Conservation (phyloP, 176 grass and related monocot genomes). For the Triticum urartu region DNA sequence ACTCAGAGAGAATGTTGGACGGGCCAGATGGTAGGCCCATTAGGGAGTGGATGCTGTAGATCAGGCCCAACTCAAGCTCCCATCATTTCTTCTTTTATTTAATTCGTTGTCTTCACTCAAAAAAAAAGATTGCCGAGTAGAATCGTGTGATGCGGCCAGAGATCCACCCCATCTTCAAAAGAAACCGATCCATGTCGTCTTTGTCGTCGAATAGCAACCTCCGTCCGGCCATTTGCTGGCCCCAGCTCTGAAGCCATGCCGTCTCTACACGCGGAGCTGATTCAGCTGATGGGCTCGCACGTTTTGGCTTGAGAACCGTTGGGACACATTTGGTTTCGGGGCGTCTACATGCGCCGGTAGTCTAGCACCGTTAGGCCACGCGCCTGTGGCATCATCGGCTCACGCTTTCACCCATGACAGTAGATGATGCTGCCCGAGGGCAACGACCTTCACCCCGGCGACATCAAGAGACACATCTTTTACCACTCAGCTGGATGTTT, state of each 20-base stretch:
- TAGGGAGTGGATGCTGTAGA: background rate
- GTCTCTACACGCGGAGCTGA: background rate
- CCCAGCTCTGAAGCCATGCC: background rate
- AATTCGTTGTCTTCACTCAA: too few relatives aligned
- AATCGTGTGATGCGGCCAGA: background rate
- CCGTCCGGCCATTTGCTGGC: background rate
- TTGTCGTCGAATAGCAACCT: too few relatives aligned
- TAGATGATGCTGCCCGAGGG: background rate
- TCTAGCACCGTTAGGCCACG: background rate
- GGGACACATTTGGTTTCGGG: background rate
- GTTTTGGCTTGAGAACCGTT: background rate
- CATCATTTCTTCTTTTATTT: too few relatives aligned
- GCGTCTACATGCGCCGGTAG: background rate
- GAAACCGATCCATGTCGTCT: too few relatives aligned
- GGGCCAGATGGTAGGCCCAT: background rate
- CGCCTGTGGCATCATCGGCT: background rate
- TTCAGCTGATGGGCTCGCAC: background rate
- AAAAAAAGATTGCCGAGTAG: background rate
- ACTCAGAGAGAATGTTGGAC: too few relatives aligned
- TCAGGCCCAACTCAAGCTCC: background rate
- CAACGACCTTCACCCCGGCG: background rate
- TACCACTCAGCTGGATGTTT: background rate
- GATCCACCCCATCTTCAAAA: too few relatives aligned
- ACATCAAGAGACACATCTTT: background rate
- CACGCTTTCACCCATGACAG: background rate